Conservation (phyloP, 257 asterid species). For the Prunella vulgaris region DNA sequence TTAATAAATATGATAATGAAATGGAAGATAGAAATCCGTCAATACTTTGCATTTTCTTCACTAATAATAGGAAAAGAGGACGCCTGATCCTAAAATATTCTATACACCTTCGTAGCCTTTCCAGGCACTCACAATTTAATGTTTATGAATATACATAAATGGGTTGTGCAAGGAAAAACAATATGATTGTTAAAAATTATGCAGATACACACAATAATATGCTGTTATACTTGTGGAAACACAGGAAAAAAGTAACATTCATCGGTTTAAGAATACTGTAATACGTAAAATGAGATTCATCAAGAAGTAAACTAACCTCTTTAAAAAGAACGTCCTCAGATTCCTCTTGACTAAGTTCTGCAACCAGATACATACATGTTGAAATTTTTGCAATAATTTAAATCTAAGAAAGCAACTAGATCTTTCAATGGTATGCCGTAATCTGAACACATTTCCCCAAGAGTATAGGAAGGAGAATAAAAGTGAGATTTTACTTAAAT, state of each 20-base stretch:
- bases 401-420: neutral
- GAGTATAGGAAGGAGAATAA: neutral
- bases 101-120: too few species aligned
- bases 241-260: neutral
- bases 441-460: neutral
- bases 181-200: neutral
- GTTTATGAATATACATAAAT: too few species aligned
- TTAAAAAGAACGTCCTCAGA: constrained; percentile 86
- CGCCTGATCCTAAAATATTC: too few species aligned
- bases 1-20: too few species aligned
- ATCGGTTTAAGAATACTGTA: constrained; percentile 1
- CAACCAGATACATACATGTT: constrained; percentile 31
- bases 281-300: constrained; percentile 10
- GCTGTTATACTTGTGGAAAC: neutral
- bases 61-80: too few species aligned
- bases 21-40: too few species aligned
- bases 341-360: constrained; percentile 91
- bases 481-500: constrained; percentile 1
- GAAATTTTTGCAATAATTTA: constrained; percentile 1
- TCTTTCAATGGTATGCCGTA: neutral
- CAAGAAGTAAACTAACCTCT: constrained; percentile 50
- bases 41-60: too few species aligned
- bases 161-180: neutral
- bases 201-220: neutral
- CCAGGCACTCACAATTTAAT: too few species aligned